A percentile compares a stretch with the other conserved stretches of the same genome.
phyloP scores from a whole-genome alignment of 805 yeast species.

The Debaryomyces maramus region DNA sequence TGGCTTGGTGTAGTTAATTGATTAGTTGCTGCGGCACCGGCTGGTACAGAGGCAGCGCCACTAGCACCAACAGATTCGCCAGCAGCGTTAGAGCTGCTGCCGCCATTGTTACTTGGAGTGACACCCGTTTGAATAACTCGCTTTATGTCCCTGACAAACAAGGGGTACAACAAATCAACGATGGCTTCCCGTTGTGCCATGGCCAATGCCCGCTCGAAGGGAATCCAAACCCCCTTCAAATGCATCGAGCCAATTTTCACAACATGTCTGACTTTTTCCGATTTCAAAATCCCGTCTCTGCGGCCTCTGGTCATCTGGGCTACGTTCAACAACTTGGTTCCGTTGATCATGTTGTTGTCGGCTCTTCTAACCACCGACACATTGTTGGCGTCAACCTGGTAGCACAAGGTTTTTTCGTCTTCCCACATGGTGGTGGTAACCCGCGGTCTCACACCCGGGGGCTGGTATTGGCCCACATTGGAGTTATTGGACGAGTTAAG shows the following conservation, averaged over 20 bases:
- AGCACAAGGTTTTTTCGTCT: conserved; percentile 80
- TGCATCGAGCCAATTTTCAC: conserved; percentile 88
- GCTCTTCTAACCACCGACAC: conserved; percentile 81
- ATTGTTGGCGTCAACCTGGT: conserved; percentile 82
- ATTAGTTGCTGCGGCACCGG: conserved; percentile 10
- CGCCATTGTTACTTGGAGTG: conserved; percentile 28
- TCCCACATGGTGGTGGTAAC: conserved; percentile 91
- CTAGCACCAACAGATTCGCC: conserved; percentile 12
- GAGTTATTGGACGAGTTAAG: conserved; percentile 21
- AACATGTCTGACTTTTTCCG: conserved; percentile 74
- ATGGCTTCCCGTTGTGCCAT: conserved; percentile 82
- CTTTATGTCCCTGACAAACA: conserved; percentile 74
- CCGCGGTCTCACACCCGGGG: conserved; percentile 53
- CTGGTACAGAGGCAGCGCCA: conserved; percentile 11
- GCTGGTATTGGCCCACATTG: conserved; percentile 45
- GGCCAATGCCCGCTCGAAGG: conserved; percentile 77
- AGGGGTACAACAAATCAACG: conserved; percentile 62
- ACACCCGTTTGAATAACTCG: conserved; percentile 48
- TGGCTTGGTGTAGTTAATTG: conserved; percentile 7
- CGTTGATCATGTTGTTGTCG: conserved; percentile 82
- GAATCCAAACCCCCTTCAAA: conserved; percentile 88
- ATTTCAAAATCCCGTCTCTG: conserved; percentile 79
- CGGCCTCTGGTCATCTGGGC: conserved; percentile 88
- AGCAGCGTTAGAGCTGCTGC: conserved; percentile 11
- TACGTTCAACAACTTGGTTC: conserved; percentile 78